phyloP scores from a whole-genome alignment of 2,329 filamentous ascomycete genomes.

The Chlorencoelia australis region DNA sequence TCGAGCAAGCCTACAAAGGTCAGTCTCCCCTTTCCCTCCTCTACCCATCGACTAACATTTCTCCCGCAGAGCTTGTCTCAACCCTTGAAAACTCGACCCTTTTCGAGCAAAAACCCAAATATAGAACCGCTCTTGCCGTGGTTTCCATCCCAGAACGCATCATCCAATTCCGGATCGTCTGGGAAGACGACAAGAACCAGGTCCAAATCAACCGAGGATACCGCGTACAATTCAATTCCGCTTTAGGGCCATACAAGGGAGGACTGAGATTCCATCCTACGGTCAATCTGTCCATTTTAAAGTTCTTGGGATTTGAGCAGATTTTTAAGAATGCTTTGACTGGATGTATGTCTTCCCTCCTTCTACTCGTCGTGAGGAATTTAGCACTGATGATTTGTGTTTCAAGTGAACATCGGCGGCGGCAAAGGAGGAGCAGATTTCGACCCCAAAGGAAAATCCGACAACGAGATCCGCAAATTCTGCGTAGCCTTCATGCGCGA shows the following conservation, averaged over 20 bases:
- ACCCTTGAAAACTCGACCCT: constrained; percentile 90
- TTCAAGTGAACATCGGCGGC: constrained; percentile 79
- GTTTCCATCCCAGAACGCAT: constrained; percentile 87
- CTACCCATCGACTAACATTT: constrained; percentile 2
- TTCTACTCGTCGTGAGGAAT: background rate
- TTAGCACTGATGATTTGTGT: constrained; percentile 6
- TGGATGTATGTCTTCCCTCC: constrained; percentile 55
- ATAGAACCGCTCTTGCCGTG: constrained; percentile 80
- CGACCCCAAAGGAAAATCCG: constrained; percentile 96
- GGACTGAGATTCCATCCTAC: constrained; percentile 90
- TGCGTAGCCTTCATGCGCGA: constrained; percentile 94
- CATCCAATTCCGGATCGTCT: constrained; percentile 94
- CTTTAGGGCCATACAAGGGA: constrained; percentile 95
- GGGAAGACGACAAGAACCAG: constrained; percentile 88
- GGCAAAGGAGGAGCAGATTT: constrained; percentile 98
- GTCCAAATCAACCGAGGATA: constrained; percentile 90
- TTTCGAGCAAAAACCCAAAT: constrained; percentile 90
- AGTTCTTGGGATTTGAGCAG: constrained; percentile 98
- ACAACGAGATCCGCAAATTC: constrained; percentile 96
- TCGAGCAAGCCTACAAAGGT: constrained; percentile 98
- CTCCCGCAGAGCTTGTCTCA: constrained; percentile 68
- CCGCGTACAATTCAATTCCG: constrained; percentile 97
- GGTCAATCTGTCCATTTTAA: constrained; percentile 73
- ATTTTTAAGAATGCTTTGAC: constrained; percentile 99
- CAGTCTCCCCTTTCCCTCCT: constrained; percentile 26